These are phyloP conservation scores for Hirsutella minnesotensis DNA, from an alignment of 2,329 filamentous ascomycete species.

Conservation along the genomic window DNA sequence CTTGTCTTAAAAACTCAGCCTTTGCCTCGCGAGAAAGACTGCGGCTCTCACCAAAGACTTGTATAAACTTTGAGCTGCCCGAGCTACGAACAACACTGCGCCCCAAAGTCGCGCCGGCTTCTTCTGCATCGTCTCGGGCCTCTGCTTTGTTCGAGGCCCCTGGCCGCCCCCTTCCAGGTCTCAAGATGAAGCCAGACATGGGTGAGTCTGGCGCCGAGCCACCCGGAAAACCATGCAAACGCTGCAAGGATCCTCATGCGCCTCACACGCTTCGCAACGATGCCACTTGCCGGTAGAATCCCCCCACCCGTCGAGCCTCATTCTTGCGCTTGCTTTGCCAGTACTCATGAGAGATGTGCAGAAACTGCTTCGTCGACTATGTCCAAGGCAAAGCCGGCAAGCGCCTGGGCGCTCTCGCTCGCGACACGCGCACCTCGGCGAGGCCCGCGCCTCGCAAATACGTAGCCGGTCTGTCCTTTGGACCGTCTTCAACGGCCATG, in stretches of 20 bases:
- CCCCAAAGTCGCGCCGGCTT: too few species aligned
- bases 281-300: slow-evolving; percentile 19
- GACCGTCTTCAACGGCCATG: slow-evolving; percentile 67
- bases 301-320: too few species aligned
- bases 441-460: slow-evolving; percentile 32
- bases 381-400: slow-evolving; percentile 69
- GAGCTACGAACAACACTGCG: too few species aligned
- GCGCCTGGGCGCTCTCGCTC: slow-evolving; percentile 44
- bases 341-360: slow-evolving; percentile 8
- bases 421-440: slow-evolving; percentile 28
- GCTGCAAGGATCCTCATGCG: slow-evolving; percentile 19
- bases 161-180: too few species aligned
- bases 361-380: slow-evolving; percentile 66
- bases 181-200: neutral
- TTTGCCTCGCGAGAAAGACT: too few species aligned
- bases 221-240: slow-evolving; percentile 13
- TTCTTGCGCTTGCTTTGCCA: neutral
- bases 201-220: neutral
- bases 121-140: too few species aligned
- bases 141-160: too few species aligned
- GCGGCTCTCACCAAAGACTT: too few species aligned
- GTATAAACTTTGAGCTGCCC: too few species aligned
- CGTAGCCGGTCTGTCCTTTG: slow-evolving; percentile 72
- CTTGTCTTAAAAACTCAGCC: too few species aligned
- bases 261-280: slow-evolving; percentile 17